phyloP scores from a whole-genome alignment of 108 stramenopile genomes.

The Cyclotella kingstonii region DNA sequence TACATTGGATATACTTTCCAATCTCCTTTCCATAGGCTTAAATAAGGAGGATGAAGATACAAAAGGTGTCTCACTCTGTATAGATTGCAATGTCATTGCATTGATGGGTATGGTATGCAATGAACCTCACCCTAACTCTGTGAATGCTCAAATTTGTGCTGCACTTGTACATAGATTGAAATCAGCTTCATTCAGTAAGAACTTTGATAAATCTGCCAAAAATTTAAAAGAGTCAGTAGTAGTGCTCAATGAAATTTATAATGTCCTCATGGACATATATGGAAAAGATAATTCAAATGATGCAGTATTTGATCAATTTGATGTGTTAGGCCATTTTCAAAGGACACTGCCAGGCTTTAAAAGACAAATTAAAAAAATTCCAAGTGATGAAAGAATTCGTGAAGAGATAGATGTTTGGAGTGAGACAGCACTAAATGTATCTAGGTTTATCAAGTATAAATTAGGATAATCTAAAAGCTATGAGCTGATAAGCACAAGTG shows the following conservation, averaged over 20 bases:
- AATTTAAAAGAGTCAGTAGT: slow-evolving; percentile 5
- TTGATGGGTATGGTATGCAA: slow-evolving; percentile 47
- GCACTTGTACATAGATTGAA: slow-evolving; percentile 25
- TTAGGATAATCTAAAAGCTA: too few relatives aligned
- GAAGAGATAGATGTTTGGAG: slow-evolving; percentile 50
- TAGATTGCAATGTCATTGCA: slow-evolving; percentile 35
- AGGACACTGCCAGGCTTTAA: slow-evolving; percentile 42
- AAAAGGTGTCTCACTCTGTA: slow-evolving; percentile 12
- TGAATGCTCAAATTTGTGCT: slow-evolving; percentile 37
- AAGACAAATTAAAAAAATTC: slow-evolving; percentile 22
- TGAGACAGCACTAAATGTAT: slow-evolving; percentile 57
- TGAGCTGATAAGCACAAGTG: too few relatives aligned
- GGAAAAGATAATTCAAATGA: slow-evolving; percentile 63
- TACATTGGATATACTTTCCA: slow-evolving; percentile 19
- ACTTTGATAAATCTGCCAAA: neutral
- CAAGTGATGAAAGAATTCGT: neutral
- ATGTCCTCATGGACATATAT: slow-evolving; percentile 69
- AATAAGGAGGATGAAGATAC: slow-evolving; percentile 2
- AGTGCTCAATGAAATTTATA: slow-evolving; percentile 43
- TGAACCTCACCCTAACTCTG: slow-evolving; percentile 26
- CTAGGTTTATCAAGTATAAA: slow-evolving; percentile 63
- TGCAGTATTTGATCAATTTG: slow-evolving; percentile 38
- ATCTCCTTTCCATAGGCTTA: slow-evolving; percentile 8
- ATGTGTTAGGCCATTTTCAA: slow-evolving; percentile 45
- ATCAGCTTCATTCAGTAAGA: slow-evolving; percentile 7